These are phyloP conservation scores for Cruciata laevipes DNA, from an alignment of 257 asterid species.

Conservation along the genomic window DNA sequence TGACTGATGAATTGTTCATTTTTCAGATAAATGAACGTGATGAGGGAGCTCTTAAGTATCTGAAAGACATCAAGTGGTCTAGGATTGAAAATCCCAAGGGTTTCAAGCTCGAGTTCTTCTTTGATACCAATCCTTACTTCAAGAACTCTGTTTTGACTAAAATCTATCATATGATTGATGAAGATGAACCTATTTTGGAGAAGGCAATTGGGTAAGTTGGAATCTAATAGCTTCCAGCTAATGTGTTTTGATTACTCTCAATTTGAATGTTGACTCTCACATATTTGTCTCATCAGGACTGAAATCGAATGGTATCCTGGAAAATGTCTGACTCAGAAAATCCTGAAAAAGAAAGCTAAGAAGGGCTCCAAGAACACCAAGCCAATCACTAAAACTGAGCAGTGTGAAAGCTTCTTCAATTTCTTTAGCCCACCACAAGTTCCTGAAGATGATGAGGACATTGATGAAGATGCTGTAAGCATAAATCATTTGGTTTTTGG, in stretches of 20 bases:
- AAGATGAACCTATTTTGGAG: slow-evolving; percentile 84
- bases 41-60: slow-evolving; percentile 65
- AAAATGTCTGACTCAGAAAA: slow-evolving; percentile 67
- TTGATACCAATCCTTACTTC: slow-evolving; percentile 56
- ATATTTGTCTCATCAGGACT: slow-evolving; percentile 35
- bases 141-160: slow-evolving; percentile 61
- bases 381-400: slow-evolving; percentile 69
- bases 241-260: background rate
- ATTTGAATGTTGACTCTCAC: background rate
- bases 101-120: slow-evolving; percentile 66
- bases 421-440: slow-evolving; percentile 90
- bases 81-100: slow-evolving; percentile 68
- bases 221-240: background rate
- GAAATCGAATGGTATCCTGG: slow-evolving; percentile 82
- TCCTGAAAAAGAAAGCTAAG: slow-evolving; percentile 79
- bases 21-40: slow-evolving; percentile 68
- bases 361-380: slow-evolving; percentile 73
- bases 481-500: background rate
- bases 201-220: slow-evolving; percentile 76
- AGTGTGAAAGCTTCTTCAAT: slow-evolving; percentile 84
- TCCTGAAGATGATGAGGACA: slow-evolving; percentile 71
- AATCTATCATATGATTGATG: slow-evolving; percentile 84
- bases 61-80: slow-evolving; percentile 70
- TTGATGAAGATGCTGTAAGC: slow-evolving; percentile 82
- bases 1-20: slow-evolving; percentile 10